Conservation (phyloP, 768 basidiomycete genomes). For the Suillus brevipes region DNA sequence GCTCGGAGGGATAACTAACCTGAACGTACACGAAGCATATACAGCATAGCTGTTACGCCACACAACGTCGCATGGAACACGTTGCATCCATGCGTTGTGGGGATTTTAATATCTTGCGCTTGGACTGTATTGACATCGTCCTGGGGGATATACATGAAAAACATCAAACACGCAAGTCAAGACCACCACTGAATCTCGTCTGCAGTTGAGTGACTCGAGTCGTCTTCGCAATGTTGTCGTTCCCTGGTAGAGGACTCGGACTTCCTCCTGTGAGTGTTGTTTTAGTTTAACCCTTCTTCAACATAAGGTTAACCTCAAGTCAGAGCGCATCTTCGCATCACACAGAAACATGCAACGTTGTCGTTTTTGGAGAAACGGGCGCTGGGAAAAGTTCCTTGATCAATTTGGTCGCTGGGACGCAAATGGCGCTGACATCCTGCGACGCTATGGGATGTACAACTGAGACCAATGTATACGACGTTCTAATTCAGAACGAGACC, state of each 20-base stretch:
- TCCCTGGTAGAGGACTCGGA: background rate
- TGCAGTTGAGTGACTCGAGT: background rate
- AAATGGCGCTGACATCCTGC: conserved; percentile 23
- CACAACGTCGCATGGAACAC: background rate
- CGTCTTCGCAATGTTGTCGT: background rate
- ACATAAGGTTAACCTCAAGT: background rate
- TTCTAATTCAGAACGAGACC: background rate
- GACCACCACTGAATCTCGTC: background rate
- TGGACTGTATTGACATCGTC: background rate
- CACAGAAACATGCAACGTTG: conserved; percentile 23
- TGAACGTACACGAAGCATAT: background rate
- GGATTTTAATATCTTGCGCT: background rate
- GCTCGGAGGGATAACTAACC: background rate
- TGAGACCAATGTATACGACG: conserved; percentile 11
- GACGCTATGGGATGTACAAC: conserved; percentile 26
- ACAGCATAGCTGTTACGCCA: background rate
- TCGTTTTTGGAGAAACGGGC: conserved; percentile 31
- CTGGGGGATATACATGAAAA: background rate
- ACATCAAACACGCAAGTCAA: background rate
- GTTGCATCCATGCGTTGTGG: background rate
- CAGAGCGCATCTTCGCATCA: background rate
- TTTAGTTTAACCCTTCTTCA: background rate
- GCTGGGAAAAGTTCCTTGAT: conserved; percentile 32
- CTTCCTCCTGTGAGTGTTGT: background rate
- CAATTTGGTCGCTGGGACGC: conserved; percentile 28